Evolutionary conservation across 2,329 filamentous ascomycete genomes (phyloP).

Genomic region (Colletotrichum tanaceti): DNA sequence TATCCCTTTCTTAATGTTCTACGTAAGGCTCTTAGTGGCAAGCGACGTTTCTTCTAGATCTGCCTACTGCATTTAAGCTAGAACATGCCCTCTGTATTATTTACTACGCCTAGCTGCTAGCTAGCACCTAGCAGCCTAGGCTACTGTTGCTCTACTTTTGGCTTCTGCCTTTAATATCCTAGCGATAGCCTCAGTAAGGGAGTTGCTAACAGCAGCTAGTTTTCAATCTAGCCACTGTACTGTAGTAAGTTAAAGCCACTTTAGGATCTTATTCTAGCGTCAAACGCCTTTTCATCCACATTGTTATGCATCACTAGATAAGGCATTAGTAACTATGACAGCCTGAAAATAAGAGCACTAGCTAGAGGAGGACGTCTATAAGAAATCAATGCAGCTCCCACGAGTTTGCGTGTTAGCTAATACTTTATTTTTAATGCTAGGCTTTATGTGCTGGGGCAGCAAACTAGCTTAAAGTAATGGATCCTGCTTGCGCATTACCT

Average conservation of each 20-base stretch:
- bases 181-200: neutral
- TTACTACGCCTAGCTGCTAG: neutral
- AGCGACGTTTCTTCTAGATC: neutral
- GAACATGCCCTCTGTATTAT: neutral
- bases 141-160: neutral
- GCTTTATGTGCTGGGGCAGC: neutral
- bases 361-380: neutral
- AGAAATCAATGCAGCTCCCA: neutral
- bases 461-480: slow-evolving; percentile 1
- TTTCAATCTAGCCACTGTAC: neutral
- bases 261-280: neutral
- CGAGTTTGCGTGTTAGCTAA: neutral
- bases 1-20: neutral
- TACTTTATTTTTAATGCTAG: neutral
- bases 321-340: neutral
- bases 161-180: neutral
- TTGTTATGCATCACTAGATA: neutral
- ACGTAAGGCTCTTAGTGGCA: neutral
- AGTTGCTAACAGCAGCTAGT: neutral
- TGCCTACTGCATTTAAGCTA: neutral
- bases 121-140: neutral
- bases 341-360: slow-evolving; percentile 6
- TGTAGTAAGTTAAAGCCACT: neutral
- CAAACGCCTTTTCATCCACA: too few species aligned
- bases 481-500: neutral